Percentiles rank a stretch among this genome's conserved stretches.
Conservation (phyloP, 495 filamentous ascomycete genomes). For the Hyphodiscus hymeniophilus region DNA sequence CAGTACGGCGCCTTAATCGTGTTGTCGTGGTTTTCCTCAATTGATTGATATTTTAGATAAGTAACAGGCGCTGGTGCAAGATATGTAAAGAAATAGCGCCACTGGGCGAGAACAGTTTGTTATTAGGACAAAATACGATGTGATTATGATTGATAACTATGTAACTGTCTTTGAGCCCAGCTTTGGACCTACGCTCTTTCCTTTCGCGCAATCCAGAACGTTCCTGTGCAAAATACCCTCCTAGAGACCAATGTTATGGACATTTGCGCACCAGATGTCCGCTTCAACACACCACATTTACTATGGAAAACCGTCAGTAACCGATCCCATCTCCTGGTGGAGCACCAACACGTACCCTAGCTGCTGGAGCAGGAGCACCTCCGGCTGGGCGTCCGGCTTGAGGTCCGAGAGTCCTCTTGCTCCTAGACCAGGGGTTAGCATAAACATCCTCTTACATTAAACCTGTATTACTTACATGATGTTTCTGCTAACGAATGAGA, state of each 20-base stretch:
- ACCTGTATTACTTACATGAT: conserved; percentile 79
- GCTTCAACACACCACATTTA: conserved; percentile 11
- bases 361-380: conserved; percentile 1
- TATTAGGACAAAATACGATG: too few relatives aligned
- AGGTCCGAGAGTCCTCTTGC: conserved; percentile 10
- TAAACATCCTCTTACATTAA: too few relatives aligned
- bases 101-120: too few relatives aligned
- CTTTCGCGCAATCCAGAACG: neutral
- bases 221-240: neutral
- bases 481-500: conserved; percentile 72
- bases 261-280: neutral
- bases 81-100: too few relatives aligned
- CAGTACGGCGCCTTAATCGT: too few relatives aligned
- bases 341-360: conserved; percentile 19
- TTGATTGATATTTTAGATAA: too few relatives aligned
- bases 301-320: conserved; percentile 13
- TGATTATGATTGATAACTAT: conserved; percentile 21
- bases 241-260: neutral
- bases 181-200: conserved; percentile 4
- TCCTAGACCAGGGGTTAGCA: conserved; percentile 10
- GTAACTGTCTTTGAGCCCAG: conserved; percentile 2
- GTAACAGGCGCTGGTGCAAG: too few relatives aligned
- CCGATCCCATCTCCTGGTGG: conserved; percentile 15
- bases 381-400: conserved; percentile 1
- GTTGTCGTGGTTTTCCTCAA: too few relatives aligned